Evolutionary conservation across 148 eudicot genomes (phyloP).

Genomic region (Arctostaphylos glauca): DNA sequence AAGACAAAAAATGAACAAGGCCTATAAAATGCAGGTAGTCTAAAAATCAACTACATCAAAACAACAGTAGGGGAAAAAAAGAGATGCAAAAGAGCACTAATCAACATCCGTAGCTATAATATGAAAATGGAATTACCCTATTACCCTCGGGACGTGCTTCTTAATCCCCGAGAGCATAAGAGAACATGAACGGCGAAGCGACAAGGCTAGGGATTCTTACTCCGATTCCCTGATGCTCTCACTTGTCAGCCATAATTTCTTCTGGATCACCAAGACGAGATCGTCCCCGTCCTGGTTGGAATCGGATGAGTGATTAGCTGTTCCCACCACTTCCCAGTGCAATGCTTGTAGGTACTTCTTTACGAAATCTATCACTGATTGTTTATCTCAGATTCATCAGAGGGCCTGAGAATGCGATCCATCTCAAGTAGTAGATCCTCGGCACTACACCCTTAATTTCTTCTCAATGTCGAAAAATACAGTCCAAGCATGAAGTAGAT

Average conservation of each 20-base stretch:
- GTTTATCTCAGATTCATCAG: conserved; percentile 87
- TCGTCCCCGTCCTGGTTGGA: conserved; percentile 69
- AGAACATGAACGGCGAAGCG: neutral
- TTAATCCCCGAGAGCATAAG: conserved; percentile 21
- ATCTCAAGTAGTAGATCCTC: conserved; percentile 92
- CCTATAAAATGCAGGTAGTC: conserved; percentile 31
- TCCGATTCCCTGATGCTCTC: conserved; percentile 61
- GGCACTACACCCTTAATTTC: conserved; percentile 88
- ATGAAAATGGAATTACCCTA: conserved; percentile 20
- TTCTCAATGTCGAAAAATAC: conserved; percentile 74
- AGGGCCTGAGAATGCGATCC: conserved; percentile 88
- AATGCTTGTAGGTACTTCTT: conserved; percentile 75
- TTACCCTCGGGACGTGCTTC: conserved; percentile 18
- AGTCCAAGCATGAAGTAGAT: conserved; percentile 96
- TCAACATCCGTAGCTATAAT: conserved; percentile 24
- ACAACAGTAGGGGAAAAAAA: conserved; percentile 12
- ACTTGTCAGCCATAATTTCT: conserved; percentile 80
- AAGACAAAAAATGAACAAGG: conserved; percentile 25
- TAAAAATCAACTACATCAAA: conserved; percentile 31
- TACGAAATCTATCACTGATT: conserved; percentile 57
- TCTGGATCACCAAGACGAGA: conserved; percentile 60
- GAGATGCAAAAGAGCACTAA: conserved; percentile 8
- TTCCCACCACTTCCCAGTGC: conserved; percentile 86
- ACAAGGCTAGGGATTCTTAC: conserved; percentile 21
- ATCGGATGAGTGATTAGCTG: conserved; percentile 54